Percentiles rank a stretch among this genome's conserved stretches.
Conservation (phyloP, 2,329 filamentous ascomycete genomes). For the Pseudogymnoascus sp. region DNA sequence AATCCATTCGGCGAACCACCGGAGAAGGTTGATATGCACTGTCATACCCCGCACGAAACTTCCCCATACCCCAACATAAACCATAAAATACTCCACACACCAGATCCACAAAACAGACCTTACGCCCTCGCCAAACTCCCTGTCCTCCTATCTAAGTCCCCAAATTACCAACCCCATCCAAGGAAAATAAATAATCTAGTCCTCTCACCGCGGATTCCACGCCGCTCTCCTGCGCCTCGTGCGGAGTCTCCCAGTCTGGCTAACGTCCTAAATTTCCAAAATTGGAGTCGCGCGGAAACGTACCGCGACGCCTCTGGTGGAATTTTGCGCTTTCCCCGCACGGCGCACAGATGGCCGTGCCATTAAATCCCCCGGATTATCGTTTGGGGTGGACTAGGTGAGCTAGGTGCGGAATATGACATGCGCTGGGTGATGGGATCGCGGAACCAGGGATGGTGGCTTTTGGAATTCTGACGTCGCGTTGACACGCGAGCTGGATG, state of each 20-base stretch:
- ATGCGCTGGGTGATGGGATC: not conserved
- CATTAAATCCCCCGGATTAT: not conserved
- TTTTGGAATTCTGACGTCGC: not conserved
- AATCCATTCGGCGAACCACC: not conserved
- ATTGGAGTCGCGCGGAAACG: not conserved
- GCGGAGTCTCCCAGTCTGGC: not conserved
- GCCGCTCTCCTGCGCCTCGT: not conserved
- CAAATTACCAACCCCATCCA: not conserved
- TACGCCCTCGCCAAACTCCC: not conserved
- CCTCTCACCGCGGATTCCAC: not conserved
- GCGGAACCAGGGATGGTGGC: not conserved
- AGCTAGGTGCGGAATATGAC: not conserved
- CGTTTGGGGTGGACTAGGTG: not conserved
- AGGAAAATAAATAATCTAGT: not conserved
- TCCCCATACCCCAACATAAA: constrained; percentile 1
- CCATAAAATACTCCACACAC: not conserved
- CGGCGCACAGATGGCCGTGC: not conserved
- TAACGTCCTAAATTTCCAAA: not conserved
- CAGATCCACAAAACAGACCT: not conserved
- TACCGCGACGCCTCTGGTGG: not conserved
- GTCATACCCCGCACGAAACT: not conserved
- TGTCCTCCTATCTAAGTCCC: not conserved
- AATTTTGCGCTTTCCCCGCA: not conserved
- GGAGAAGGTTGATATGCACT: not conserved
- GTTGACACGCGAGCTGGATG: not conserved